Base-by-base conservation (phyloP, 2,329 filamentous ascomycete genomes). In the Exophiala bonariae region DNA sequence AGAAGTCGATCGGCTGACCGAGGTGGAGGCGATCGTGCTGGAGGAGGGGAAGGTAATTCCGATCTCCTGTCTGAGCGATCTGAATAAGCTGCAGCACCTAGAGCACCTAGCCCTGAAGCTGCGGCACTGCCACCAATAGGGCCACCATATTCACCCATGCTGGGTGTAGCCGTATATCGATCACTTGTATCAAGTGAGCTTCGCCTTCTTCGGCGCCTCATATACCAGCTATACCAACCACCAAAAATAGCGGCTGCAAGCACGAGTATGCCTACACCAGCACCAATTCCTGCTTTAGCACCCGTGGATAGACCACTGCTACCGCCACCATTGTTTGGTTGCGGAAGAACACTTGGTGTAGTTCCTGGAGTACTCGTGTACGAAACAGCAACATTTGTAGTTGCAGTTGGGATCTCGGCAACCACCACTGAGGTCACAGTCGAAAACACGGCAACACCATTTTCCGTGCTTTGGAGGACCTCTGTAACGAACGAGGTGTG, bases 231-330 rank as follows among this genome's bases (percentile, higher is more conserved):
- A 33, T 54, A 59, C 46, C 55, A 53, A 18, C 44, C 49, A 18
- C 56, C 56, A 17, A 59, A 56, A 19, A 55, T 50, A 20, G 54
- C 56, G 9, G 48, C 52, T 14, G 45, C 54, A 13, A 57, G 33
- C 14, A 54, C 54, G 11, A 46, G 41, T 18, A 57, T 28, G 18
- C 49, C 56, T 3, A 59, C 50, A 16, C 56, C 56, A 19, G 46
- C 54, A 10, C 56, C 56, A 36, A 59, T 59, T 13, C 56, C 56
- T 17, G 56, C 55, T 48, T 59, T 59, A 30, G 56, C 52, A 7
- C 56, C 56, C 10, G 56, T 55, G 3, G 56, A 59, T 13, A 59
- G 39, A 8, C 56, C 49, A 26, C 49, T 34, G 20, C 40, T 38
- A 19, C 49, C 37, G 34, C 30, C 22, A n/a, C 26, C 35, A 11